Evolutionary conservation across 176 grass and related monocot species (phyloP).

Genomic region (Oryza officinalis): DNA sequence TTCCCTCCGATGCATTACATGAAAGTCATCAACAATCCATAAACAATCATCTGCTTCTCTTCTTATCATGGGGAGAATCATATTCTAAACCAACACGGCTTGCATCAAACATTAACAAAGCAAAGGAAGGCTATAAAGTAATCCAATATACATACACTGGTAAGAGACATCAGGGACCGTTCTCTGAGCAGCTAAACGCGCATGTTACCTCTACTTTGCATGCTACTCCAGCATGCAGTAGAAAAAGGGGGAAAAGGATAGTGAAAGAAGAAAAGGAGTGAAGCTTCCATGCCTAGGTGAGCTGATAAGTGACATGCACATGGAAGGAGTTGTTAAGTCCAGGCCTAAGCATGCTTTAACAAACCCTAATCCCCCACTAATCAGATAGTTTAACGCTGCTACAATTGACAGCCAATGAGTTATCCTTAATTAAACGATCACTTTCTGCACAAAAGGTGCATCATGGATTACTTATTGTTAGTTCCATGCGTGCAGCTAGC

Average conservation of each 20-base stretch:
- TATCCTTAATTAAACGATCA: slow-evolving; percentile 33
- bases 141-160: neutral
- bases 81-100: slow-evolving; percentile 39
- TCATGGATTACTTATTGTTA: slow-evolving; percentile 40
- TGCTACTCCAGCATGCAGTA: neutral
- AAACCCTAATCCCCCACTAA: slow-evolving; percentile 19
- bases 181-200: slow-evolving; percentile 35
- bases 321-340: slow-evolving; percentile 23
- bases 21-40: slow-evolving; percentile 43
- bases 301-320: slow-evolving; percentile 31
- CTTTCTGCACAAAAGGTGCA: slow-evolving; percentile 27
- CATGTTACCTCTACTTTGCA: slow-evolving; percentile 45
- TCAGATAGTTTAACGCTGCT: slow-evolving; percentile 3
- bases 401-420: slow-evolving; percentile 32
- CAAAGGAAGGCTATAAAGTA: slow-evolving; percentile 37
- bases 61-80: slow-evolving; percentile 39
- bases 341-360: slow-evolving; percentile 38
- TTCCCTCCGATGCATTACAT: slow-evolving; percentile 25
- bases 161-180: slow-evolving; percentile 9
- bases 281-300: slow-evolving; percentile 36
- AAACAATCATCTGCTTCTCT: slow-evolving; percentile 21
- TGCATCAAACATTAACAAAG: slow-evolving; percentile 36
- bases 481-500: slow-evolving; percentile 25
- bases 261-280: slow-evolving; percentile 8
- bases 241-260: neutral